A percentile compares a stretch with the other conserved stretches of the same genome.
These are phyloP conservation scores for Filosporella fistucella DNA, from an alignment of 495 filamentous ascomycete species.

Conservation along the genomic window DNA sequence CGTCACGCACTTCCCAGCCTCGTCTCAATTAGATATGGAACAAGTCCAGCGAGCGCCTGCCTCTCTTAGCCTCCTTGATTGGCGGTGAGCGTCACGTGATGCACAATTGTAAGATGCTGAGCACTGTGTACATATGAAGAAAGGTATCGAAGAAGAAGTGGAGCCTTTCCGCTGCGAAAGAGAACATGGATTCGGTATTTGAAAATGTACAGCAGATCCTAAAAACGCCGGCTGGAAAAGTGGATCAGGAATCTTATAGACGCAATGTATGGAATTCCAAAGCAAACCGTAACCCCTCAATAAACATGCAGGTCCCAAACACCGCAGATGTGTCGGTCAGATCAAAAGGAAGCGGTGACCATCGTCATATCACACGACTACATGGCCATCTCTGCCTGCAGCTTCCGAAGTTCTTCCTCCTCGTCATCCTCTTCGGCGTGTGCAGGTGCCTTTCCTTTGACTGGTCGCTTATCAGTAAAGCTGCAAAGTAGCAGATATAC, in stretches of 20 bases:
- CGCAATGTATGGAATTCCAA: slow-evolving; percentile 13
- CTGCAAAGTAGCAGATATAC: slow-evolving; percentile 5
- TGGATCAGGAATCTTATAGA: slow-evolving; percentile 19
- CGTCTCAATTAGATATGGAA: too few relatives aligned
- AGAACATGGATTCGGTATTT: slow-evolving; percentile 15
- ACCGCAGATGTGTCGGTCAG: slow-evolving; percentile 9
- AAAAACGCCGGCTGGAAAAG: slow-evolving; percentile 19
- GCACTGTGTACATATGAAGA: not conserved
- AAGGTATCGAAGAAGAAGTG: not conserved
- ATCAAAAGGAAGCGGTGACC: slow-evolving; percentile 12
- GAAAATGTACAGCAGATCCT: slow-evolving; percentile 23
- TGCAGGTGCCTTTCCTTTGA: slow-evolving; percentile 52
- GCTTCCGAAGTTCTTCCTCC: slow-evolving; percentile 87
- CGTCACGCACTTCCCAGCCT: too few relatives aligned
- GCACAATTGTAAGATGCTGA: not conserved
- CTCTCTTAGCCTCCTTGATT: too few relatives aligned
- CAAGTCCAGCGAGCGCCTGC: too few relatives aligned
- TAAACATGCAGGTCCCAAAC: slow-evolving; percentile 19
- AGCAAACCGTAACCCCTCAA: slow-evolving; percentile 17
- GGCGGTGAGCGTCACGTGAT: slow-evolving; percentile 15
- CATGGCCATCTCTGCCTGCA: slow-evolving; percentile 98
- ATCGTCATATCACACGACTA: slow-evolving; percentile 32
- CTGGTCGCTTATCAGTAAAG: slow-evolving; percentile 36
- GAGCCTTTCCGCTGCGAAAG: not conserved
- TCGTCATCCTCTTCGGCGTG: slow-evolving; percentile 81